Evolutionary conservation across 352 stramenopile genomes (phyloP), one percentile per base, ranked within the genome.

Genomic region (Thraustotheca clavata): DNA sequence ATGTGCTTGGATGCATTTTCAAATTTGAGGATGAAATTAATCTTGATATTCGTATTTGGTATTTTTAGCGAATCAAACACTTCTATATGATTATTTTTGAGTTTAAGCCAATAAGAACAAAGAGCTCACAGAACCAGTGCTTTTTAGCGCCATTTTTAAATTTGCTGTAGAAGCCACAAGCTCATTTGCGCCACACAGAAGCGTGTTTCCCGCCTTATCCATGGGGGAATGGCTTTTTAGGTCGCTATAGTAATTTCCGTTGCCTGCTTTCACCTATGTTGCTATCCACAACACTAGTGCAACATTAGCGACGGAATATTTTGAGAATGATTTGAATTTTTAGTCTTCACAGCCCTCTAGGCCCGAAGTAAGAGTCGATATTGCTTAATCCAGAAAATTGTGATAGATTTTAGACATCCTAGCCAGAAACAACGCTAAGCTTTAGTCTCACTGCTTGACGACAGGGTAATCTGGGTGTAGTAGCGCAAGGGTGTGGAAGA

Each of bases 171-270:
- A 29, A 24, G 20, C 20, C 5, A 48, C 43, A 29, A 50, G 43
- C 33, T 14, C 7, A 29, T 50, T 29, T 46, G 52, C 52, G 35
- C 52, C 52, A 5, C 52, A 61, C 52, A 61, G 52, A 61, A 61
- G 52, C 52, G 33, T 61, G 52, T 50, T 50, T 61, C 18, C 52
- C 8, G 33, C 33, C 32, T 40, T 29, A 26, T 40, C 22, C 31
- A 29, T 61, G 33, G 52, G 33, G 8, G 29, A 29, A 61, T 61
- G 52, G 52, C 52, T 61, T 61, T 61, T 61, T 61, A 35, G 52
- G 52, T 27, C 35, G 52, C 52, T 61, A 61, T 39, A 61, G 18
- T 4, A 2, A 61, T 39, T 36, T 18, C 12, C 52, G 29, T 48
- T 29, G 52, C 52, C 52, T 61, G 52, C 52, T 61, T 61, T 46